Percentiles rank a stretch among this genome's conserved stretches.
Evolutionary conservation across 768 basidiomycete species (phyloP).

Genomic region (Pilatotrama ljubarskyi): DNA sequence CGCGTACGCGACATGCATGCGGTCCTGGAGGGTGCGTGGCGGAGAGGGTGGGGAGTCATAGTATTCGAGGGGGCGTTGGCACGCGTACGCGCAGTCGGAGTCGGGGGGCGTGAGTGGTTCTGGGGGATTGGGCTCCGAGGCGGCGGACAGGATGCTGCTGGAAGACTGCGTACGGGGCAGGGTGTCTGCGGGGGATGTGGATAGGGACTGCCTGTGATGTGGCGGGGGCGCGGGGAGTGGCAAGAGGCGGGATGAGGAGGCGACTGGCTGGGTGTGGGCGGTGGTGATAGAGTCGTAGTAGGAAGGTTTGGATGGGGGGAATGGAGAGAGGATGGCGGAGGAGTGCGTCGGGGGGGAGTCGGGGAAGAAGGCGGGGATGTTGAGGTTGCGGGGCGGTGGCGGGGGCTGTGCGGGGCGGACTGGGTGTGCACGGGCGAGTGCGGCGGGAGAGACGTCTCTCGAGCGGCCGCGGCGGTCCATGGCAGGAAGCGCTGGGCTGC

Average conservation of each 20-base stretch:
- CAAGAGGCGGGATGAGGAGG: conserved; percentile 25
- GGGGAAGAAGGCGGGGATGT: conserved; percentile 1
- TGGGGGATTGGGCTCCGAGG: conserved; percentile 27
- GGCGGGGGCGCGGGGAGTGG: conserved; percentile 11
- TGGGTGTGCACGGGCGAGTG: conserved; percentile 14
- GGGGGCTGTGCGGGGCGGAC: conserved; percentile 13
- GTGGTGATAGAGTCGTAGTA: conserved; percentile 1
- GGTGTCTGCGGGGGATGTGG: conserved; percentile 20
- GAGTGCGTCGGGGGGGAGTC: neutral
- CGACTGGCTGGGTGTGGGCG: conserved; percentile 12
- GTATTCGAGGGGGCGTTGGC: conserved; percentile 36
- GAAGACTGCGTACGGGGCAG: conserved; percentile 25
- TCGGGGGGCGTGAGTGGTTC: conserved; percentile 31
- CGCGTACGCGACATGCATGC: conserved; percentile 67
- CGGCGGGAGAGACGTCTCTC: conserved; percentile 29
- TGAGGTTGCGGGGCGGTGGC: neutral
- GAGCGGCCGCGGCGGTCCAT: conserved; percentile 33
- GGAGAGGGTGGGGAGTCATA: conserved; percentile 46
- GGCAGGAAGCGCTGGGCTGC: conserved; percentile 8
- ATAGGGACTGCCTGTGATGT: conserved; percentile 2
- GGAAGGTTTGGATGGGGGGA: conserved; percentile 5
- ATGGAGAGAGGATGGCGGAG: neutral
- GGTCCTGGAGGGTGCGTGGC: conserved; percentile 55
- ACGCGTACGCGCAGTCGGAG: conserved; percentile 35
- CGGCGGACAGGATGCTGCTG: conserved; percentile 24